phyloP scores from a whole-genome alignment of 805 yeast genomes.

The Candida endomychidarum region DNA sequence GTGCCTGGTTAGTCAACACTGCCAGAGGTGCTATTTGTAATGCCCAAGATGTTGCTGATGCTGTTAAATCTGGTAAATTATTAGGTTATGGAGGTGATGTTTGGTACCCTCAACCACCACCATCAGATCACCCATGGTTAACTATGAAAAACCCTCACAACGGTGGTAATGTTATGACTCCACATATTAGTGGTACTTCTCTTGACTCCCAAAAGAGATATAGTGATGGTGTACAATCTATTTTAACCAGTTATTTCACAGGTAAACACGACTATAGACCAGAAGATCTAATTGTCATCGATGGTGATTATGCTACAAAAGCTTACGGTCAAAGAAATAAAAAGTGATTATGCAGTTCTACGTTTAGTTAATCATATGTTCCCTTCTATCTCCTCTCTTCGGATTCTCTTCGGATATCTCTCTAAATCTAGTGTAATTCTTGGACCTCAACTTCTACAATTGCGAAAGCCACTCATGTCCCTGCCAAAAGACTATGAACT shows the following conservation, averaged over 20 bases:
- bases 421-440: no score
- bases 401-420: no score
- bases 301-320: slow-evolving; percentile 72
- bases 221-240: slow-evolving; percentile 65
- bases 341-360: neutral
- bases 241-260: slow-evolving; percentile 61
- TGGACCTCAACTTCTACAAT: no score
- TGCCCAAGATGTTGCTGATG: slow-evolving; percentile 73
- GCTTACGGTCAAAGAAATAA: slow-evolving; percentile 57
- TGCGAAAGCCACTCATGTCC: neutral
- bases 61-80: slow-evolving; percentile 64
- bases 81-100: slow-evolving; percentile 87
- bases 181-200: slow-evolving; percentile 78
- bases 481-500: slow-evolving; percentile 2
- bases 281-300: slow-evolving; percentile 69
- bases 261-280: slow-evolving; percentile 68
- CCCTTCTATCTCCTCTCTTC: no score
- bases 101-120: slow-evolving; percentile 85
- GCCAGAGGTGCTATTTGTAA: slow-evolving; percentile 81
- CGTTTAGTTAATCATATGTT: neutral
- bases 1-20: slow-evolving; percentile 73
- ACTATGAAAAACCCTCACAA: slow-evolving; percentile 61
- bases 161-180: slow-evolving; percentile 84
- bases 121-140: slow-evolving; percentile 77
- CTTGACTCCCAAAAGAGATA: slow-evolving; percentile 78